Evolutionary conservation across 768 basidiomycete genomes (phyloP), one percentile per base, ranked within the genome.

Genomic region (Russula brevipes): DNA sequence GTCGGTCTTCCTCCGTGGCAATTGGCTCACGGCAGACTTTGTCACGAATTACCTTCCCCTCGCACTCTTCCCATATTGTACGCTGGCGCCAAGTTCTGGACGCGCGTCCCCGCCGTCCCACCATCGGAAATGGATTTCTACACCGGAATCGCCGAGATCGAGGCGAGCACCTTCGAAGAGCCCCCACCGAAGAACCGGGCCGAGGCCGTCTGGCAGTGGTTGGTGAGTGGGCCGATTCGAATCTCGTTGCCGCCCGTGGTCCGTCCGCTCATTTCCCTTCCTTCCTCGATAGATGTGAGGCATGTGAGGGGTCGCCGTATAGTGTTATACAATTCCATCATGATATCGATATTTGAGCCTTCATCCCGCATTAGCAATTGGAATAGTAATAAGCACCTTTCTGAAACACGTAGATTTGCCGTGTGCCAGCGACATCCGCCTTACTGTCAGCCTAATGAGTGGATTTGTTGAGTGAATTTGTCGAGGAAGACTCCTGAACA

Each of bases 71-170:
- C 91, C 91, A 57, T 94, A 54, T 71, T 96, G 42, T 96, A 89
- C 73, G 8, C 79, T 42, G 79, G 74, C 17, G 82, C 85, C 63
- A 83, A 82, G 69, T 64, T 87, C 45, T 80, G 78, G 71, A 82
- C 78, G 60, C 81, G 79, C 69, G 75, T 76, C 47, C 76, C 77
- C 19, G 67, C 77, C 33, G 76, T 85, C 49, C 71, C 75, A 42
- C 66, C 85, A 0, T 70, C 79, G 24, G 85, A 95, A 41, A 94
- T 98, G 90, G 95, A 97, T 75, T 94, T 95, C 71, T 75, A 85
- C 47, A 79, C 81, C 5, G 83, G 86, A 63, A 78, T 76, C n/a
- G 73, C 66, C 53, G 72, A 75, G 66, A 69, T 75, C 45, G 74
- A 71, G 71, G 74, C 71, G 64, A 68, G 56, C 5, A 59, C 64